Percentiles rank a stretch among this genome's conserved stretches.
Evolutionary conservation across 2,329 filamentous ascomycete species (phyloP).

Genomic region (Apiospora aurea): DNA sequence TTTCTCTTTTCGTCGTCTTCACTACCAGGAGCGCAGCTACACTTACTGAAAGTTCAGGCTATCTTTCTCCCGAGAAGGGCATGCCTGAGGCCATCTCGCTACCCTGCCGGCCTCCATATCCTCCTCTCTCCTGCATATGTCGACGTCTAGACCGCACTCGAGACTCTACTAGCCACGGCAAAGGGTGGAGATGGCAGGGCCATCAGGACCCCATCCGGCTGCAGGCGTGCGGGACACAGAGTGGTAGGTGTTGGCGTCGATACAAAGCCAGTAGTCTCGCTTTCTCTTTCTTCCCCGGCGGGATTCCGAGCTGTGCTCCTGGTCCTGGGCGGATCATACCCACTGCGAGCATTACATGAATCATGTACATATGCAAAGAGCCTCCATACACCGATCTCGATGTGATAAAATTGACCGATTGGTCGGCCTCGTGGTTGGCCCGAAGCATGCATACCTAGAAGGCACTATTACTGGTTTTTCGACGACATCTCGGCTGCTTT

Average conservation of each 20-base stretch:
- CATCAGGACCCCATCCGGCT: background rate
- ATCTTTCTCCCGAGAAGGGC: background rate
- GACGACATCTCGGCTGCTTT: background rate
- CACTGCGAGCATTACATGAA: slow-evolving; percentile 1
- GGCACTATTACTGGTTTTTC: background rate
- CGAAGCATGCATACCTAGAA: background rate
- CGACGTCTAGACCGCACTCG: slow-evolving; percentile 6
- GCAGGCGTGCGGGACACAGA: slow-evolving; percentile 8
- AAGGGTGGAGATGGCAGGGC: background rate
- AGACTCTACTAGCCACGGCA: slow-evolving; percentile 1
- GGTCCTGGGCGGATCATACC: slow-evolving; percentile 3
- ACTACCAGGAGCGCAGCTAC: background rate
- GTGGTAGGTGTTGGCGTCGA: slow-evolving; percentile 12
- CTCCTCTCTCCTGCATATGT: background rate
- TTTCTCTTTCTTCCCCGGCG: background rate
- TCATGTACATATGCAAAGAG: slow-evolving; percentile 1
- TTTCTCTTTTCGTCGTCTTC: background rate
- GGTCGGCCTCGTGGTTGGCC: background rate
- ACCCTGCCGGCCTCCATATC: background rate
- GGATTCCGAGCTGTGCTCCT: background rate
- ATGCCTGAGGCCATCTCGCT: background rate
- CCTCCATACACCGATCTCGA: slow-evolving; percentile 14
- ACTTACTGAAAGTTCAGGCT: background rate
- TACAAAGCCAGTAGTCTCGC: background rate
- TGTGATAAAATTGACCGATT: background rate